Evolutionary conservation across 1,284 basidiomycete genomes (phyloP).

Genomic region (Lentinula novae-zelandiae): DNA sequence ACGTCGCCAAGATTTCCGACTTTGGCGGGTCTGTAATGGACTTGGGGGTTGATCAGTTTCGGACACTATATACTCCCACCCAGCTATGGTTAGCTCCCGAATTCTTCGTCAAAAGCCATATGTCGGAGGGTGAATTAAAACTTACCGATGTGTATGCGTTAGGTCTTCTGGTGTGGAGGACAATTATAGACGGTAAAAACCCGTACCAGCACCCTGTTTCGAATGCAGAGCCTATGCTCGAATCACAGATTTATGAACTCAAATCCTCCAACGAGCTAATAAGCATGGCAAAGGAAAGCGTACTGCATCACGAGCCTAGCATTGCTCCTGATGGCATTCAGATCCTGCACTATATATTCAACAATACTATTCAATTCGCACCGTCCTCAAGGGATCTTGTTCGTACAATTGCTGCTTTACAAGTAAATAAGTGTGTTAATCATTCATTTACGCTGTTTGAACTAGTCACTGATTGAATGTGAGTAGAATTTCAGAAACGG

Average conservation of each 20-base stretch:
- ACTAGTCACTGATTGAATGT: too few relatives aligned
- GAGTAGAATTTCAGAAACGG: not conserved
- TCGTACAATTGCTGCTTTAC: slow-evolving; percentile 7
- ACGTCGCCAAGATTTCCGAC: slow-evolving; percentile 10
- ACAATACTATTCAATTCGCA: slow-evolving; percentile 6
- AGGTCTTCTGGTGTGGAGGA: slow-evolving; percentile 10
- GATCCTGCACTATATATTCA: not conserved
- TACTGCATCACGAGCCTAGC: not conserved
- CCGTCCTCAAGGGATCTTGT: not conserved
- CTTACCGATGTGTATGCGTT: slow-evolving; percentile 12
- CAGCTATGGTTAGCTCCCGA: slow-evolving; percentile 11
- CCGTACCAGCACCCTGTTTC: not conserved
- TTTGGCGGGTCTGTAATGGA: slow-evolving; percentile 14
- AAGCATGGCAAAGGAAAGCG: slow-evolving; percentile 1
- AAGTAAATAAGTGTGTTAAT: slow-evolving; percentile 3
- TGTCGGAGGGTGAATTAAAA: slow-evolving; percentile 6
- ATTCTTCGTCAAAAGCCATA: not conserved
- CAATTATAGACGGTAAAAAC: slow-evolving; percentile 4
- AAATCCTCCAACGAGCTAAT: not conserved
- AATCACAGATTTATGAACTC: not conserved
- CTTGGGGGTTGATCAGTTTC: not conserved
- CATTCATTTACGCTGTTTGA: not conserved
- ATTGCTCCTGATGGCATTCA: not conserved
- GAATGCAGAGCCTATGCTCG: not conserved
- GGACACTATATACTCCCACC: slow-evolving; percentile 6